Evolutionary conservation across 2,329 filamentous ascomycete genomes (phyloP).

Genomic region (Penicillium sp.): DNA sequence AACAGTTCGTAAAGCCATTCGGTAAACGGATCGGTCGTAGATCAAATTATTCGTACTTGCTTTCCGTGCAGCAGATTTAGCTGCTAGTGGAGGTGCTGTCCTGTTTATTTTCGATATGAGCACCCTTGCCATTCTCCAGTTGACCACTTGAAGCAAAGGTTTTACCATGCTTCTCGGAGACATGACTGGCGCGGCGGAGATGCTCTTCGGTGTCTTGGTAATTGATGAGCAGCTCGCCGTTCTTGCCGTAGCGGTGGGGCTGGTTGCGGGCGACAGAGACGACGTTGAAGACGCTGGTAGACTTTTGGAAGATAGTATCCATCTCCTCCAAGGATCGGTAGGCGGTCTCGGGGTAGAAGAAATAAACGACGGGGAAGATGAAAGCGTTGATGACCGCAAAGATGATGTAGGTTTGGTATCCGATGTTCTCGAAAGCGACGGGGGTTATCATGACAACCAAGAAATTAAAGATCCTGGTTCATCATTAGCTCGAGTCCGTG

Average conservation of each 20-base stretch:
- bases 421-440: conserved; percentile 56
- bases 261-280: conserved; percentile 52
- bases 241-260: conserved; percentile 57
- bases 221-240: conserved; percentile 54
- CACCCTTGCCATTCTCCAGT: conserved; percentile 21
- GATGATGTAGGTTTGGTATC: conserved; percentile 56
- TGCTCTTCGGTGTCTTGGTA: conserved; percentile 48
- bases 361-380: conserved; percentile 57
- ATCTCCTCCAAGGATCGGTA: conserved; percentile 65
- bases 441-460: conserved; percentile 66
- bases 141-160: conserved; percentile 3
- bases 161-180: conserved; percentile 19
- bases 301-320: conserved; percentile 63
- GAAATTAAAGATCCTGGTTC: conserved; percentile 53
- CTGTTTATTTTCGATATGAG: conserved; percentile 20
- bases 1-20: conserved; percentile 21
- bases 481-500: not conserved
- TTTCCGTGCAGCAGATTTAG: conserved; percentile 26
- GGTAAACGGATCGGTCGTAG: not conserved
- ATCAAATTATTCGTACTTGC: not conserved
- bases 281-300: conserved; percentile 47
- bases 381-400: conserved; percentile 55
- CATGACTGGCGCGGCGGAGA: conserved; percentile 26
- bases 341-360: conserved; percentile 61
- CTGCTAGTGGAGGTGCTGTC: conserved; percentile 15